phyloP scores from a whole-genome alignment of 106 monocot species.

The Acanthochlamys bracteata region DNA sequence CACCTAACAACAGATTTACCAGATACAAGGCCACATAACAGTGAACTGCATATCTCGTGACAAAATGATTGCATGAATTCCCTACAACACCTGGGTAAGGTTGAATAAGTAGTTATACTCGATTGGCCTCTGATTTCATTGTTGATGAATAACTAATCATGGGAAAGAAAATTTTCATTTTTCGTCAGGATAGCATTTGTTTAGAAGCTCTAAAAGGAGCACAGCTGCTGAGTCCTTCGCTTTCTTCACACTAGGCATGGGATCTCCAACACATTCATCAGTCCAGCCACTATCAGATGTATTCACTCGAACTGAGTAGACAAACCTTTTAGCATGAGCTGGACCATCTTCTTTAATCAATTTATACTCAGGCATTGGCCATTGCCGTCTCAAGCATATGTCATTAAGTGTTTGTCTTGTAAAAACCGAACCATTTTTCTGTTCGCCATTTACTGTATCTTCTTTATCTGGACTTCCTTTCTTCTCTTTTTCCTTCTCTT shows the following conservation, averaged over 20 bases:
- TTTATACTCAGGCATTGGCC: constrained; percentile 94
- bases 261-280: constrained; percentile 86
- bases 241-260: constrained; percentile 99
- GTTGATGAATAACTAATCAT: too few species aligned
- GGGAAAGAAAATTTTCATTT: too few species aligned
- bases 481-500: constrained; percentile 91
- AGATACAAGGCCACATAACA: too few species aligned
- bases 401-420: constrained; percentile 94
- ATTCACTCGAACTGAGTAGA: constrained; percentile 86
- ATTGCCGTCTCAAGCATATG: constrained; percentile 80
- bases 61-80: too few species aligned
- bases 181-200: constrained; percentile 42
- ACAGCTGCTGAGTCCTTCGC: constrained; percentile 95
- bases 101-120: too few species aligned
- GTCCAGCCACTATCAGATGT: constrained; percentile 87
- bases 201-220: constrained; percentile 77
- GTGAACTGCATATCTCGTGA: too few species aligned
- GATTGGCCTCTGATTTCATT: too few species aligned
- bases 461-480: constrained; percentile 23
- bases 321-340: constrained; percentile 86
- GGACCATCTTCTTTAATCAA: constrained; percentile 94
- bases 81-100: too few species aligned
- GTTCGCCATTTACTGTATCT: constrained; percentile 32
- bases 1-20: too few species aligned
- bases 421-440: constrained; percentile 36